Base-by-base conservation (phyloP, 495 filamentous ascomycete species). In the Xanthoparmelia taractica region DNA sequence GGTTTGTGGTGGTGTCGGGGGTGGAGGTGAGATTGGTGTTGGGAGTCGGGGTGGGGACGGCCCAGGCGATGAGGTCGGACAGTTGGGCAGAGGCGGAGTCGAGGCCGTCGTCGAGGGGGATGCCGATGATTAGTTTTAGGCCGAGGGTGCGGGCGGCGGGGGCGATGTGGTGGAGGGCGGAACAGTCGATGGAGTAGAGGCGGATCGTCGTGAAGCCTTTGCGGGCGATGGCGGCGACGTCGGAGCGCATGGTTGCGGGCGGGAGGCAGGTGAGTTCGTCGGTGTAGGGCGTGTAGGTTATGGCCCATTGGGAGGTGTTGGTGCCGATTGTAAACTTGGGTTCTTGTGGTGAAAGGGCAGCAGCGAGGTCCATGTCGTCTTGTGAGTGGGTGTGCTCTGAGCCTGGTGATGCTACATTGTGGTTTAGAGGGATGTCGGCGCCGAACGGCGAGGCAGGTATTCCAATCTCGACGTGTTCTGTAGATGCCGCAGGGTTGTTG, bases 111-210 rank as follows among this genome's bases (percentile, higher is more conserved):
- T 84, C 81, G 73, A 97, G 86, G 82, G 85, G 95, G 79, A 97
- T 78, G 75, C 93, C 93, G 63, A 91, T 70, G 74, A 97, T 91
- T 70, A 97, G 76, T 69, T 85, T 87, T 48, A 97, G 72, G 57
- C 85, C 84, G 73, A 85, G 72, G 57, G 48, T 75, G 68, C 57
- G 76, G 72, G 81, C 84, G 61, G 89, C 85, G 18, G 76, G 72
- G 65, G 88, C 89, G 63, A 96, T 85, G 73, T 79, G 86, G 74
- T 83, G 72, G 47, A 97, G 90, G 65, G 83, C 84, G 73, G 78
- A 80, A 82, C 93, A 97, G 84, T 96, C 92, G 68, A 91, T 89
- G 65, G 85, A 88, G 86, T 97, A 96, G 74, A 96, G 78, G 75
- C 93, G 93, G 75, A 97, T 74, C 63, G 85, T 80, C 66, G 77